These are phyloP conservation scores for Sporothrix luriei DNA, from an alignment of 2,329 filamentous ascomycete species.

Conservation along the genomic window DNA sequence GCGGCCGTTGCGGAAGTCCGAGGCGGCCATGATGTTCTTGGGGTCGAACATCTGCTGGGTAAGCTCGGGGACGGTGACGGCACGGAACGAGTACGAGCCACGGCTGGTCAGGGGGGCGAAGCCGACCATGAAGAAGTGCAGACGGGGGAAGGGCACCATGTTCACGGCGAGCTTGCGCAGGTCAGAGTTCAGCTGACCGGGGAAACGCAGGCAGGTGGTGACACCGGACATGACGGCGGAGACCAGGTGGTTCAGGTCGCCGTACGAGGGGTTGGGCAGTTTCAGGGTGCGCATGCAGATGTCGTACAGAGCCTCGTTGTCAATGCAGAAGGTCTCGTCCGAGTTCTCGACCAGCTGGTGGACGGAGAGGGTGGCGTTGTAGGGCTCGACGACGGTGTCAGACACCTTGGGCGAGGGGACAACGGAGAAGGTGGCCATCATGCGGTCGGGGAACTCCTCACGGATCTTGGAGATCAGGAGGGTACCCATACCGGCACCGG, in stretches of 20 bases:
- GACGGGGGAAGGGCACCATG: constrained; percentile 99
- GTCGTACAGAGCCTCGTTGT: constrained; percentile 99
- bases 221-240: constrained; percentile 99
- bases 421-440: constrained; percentile 99
- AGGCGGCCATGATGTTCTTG: constrained; percentile 99
- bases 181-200: constrained; percentile 99
- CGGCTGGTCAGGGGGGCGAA: constrained; percentile 95
- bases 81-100: constrained; percentile 89
- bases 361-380: constrained; percentile 98
- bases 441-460: constrained; percentile 99
- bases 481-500: constrained; percentile 99
- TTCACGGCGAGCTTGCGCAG: constrained; percentile 99
- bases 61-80: constrained; percentile 94
- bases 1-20: constrained; percentile 99
- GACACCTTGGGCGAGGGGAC: constrained; percentile 99
- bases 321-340: constrained; percentile 99
- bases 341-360: constrained; percentile 99
- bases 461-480: constrained; percentile 99
- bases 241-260: constrained; percentile 98
- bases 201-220: constrained; percentile 98
- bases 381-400: constrained; percentile 98
- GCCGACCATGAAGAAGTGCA: constrained; percentile 99
- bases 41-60: constrained; percentile 99
- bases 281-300: constrained; percentile 99
- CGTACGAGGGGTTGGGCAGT: constrained; percentile 97